A percentile compares a stretch with the other conserved stretches of the same genome.
phyloP scores from a whole-genome alignment of 116 monocot species.

The Dioscorea cayenensis region DNA sequence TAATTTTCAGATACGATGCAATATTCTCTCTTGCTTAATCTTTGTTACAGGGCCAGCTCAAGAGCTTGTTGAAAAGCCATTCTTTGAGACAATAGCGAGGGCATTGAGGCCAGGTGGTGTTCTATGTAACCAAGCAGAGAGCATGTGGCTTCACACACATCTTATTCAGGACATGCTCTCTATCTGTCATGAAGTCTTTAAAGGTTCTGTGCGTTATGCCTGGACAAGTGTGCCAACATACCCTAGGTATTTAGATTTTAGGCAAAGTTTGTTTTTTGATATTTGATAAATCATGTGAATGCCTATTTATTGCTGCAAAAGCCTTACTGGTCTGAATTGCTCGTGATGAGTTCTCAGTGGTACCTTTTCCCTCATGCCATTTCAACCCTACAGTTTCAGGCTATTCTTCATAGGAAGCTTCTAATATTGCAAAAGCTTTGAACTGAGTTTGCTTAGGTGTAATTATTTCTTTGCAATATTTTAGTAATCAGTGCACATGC shows the following conservation, averaged over 20 bases:
- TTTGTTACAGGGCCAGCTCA: conserved; percentile 74
- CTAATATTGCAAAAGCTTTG: too few relatives aligned
- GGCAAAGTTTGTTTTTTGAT: neutral
- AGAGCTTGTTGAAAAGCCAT: conserved; percentile 92
- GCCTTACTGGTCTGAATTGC: too few relatives aligned
- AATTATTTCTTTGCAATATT: too few relatives aligned
- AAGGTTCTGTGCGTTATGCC: conserved; percentile 83
- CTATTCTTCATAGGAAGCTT: too few relatives aligned
- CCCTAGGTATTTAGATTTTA: conserved; percentile 55
- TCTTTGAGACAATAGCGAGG: conserved; percentile 77
- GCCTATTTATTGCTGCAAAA: neutral
- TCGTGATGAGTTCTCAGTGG: too few relatives aligned
- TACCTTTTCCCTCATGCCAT: too few relatives aligned
- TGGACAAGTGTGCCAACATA: conserved; percentile 99
- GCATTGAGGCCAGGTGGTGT: conserved; percentile 85
- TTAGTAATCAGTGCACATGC: too few relatives aligned
- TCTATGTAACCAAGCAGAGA: conserved; percentile 93
- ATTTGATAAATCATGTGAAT: neutral
- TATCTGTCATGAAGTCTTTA: conserved; percentile 68
- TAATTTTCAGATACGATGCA: neutral
- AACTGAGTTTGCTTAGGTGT: too few relatives aligned
- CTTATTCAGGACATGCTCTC: conserved; percentile 95
- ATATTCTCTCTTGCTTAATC: neutral
- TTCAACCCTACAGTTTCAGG: too few relatives aligned
- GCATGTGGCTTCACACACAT: conserved; percentile 99